A percentile compares a stretch with the other conserved stretches of the same genome.
Conservation (phyloP, 495 filamentous ascomycete genomes). For the Daldinia caldariorum region DNA sequence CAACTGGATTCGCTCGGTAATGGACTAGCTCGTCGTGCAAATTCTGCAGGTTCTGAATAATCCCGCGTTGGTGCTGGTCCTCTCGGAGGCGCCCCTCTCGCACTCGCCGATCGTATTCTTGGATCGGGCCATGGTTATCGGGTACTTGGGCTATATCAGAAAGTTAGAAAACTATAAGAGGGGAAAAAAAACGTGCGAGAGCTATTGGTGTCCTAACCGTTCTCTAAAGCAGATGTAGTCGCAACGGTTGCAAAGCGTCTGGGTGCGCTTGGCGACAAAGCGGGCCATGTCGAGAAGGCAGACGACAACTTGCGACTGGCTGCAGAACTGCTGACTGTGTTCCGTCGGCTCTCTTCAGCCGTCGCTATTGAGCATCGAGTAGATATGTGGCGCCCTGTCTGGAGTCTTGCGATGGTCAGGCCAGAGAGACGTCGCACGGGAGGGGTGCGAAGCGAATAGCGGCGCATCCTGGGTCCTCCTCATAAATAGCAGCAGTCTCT, state of each 20-base stretch:
- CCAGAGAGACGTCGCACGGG: conserved; percentile 27
- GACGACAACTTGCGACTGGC: conserved; percentile 26
- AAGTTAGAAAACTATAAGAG: conserved; percentile 13
- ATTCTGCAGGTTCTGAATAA: conserved; percentile 87
- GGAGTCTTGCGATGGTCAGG: conserved; percentile 30
- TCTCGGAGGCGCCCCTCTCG: conserved; percentile 75
- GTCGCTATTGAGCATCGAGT: conserved; percentile 31
- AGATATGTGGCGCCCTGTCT: conserved; percentile 35
- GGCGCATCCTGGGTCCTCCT: conserved; percentile 33
- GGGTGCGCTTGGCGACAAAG: conserved; percentile 35
- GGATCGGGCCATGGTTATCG: conserved; percentile 71
- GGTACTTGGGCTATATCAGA: conserved; percentile 25
- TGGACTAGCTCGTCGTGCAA: conserved; percentile 82
- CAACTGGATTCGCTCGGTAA: conserved; percentile 76
- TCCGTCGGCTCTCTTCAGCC: conserved; percentile 30
- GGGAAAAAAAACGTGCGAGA: background rate
- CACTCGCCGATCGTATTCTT: conserved; percentile 88
- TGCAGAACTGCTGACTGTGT: conserved; percentile 4
- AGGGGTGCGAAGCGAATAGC: conserved; percentile 30
- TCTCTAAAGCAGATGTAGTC: conserved; percentile 44
- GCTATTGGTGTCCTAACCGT: conserved; percentile 38
- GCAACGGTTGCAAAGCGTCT: conserved; percentile 49
- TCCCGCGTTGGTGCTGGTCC: conserved; percentile 90
- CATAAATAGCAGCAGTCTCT: conserved; percentile 13
- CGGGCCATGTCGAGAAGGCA: conserved; percentile 19